phyloP scores from a whole-genome alignment of 2,329 filamentous ascomycete genomes.

The Sclerotinia minor region DNA sequence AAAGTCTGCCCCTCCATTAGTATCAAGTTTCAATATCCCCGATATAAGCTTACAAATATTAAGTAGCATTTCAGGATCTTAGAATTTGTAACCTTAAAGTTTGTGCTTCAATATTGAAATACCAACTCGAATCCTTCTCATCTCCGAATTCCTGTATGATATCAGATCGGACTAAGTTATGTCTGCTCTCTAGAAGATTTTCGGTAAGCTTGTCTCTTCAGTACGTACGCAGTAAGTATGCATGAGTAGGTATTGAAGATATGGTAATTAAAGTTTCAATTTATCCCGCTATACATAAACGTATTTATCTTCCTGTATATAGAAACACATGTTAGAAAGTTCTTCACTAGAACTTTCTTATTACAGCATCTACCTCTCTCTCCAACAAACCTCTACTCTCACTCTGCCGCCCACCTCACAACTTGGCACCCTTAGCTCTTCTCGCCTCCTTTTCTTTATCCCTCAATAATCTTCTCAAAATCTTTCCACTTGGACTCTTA shows the following conservation, averaged over 20 bases:
- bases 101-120: neutral
- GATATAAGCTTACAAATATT: neutral
- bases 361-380: neutral
- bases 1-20: conserved; percentile 5
- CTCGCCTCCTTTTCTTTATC: conserved; percentile 72
- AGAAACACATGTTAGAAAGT: neutral
- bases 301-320: neutral
- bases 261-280: neutral
- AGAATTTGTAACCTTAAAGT: neutral
- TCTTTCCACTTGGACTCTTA: conserved; percentile 75
- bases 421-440: conserved; percentile 63
- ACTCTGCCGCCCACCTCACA: conserved; percentile 50
- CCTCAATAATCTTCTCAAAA: conserved; percentile 65
- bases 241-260: neutral
- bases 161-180: neutral
- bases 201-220: neutral
- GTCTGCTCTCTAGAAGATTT: neutral
- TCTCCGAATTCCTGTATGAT: neutral
- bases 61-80: neutral
- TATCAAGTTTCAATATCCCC: neutral
- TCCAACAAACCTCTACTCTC: neutral
- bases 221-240: neutral
- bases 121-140: neutral
- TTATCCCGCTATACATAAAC: neutral
- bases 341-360: neutral